Evolutionary conservation across 179 eudicot genomes (phyloP).

Genomic region (Amaranthus tricolor): DNA sequence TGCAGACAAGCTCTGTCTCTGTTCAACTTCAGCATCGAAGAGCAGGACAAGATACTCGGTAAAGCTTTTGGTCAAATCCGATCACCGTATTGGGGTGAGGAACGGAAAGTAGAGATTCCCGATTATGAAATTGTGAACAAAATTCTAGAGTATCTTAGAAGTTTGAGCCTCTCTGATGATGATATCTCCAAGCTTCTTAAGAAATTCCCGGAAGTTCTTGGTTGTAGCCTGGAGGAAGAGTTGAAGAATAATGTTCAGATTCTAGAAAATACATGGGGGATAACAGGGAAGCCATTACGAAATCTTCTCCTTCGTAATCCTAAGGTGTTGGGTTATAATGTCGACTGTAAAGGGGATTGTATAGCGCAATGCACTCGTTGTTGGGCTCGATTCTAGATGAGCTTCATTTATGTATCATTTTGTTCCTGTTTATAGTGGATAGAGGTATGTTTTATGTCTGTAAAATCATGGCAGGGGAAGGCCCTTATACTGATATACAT

Average conservation of each 20-base stretch:
- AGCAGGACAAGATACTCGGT: slow-evolving; percentile 74
- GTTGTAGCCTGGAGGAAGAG: slow-evolving; percentile 78
- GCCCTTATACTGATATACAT: too few species aligned
- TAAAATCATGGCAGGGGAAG: too few species aligned
- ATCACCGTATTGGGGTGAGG: slow-evolving; percentile 96
- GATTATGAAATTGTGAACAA: slow-evolving; percentile 44
- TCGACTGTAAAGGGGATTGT: slow-evolving; percentile 98
- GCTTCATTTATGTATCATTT: neutral
- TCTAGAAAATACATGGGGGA: slow-evolving; percentile 74
- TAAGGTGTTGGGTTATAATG: slow-evolving; percentile 73
- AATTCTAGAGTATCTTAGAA: slow-evolving; percentile 61
- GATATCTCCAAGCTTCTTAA: slow-evolving; percentile 76
- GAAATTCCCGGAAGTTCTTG: slow-evolving; percentile 95
- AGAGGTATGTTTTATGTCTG: too few species aligned
- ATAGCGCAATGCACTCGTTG: slow-evolving; percentile 95
- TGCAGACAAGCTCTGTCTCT: slow-evolving; percentile 54
- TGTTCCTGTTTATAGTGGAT: neutral
- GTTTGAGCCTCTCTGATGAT: slow-evolving; percentile 70
- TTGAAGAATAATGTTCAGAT: slow-evolving; percentile 62
- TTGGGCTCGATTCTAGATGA: slow-evolving; percentile 84
- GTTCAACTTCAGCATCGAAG: slow-evolving; percentile 58
- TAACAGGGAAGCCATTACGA: slow-evolving; percentile 67
- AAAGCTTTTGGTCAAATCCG: slow-evolving; percentile 89
- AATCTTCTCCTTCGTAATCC: slow-evolving; percentile 88
- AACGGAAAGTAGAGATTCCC: slow-evolving; percentile 69